Evolutionary conservation across 768 basidiomycete species (phyloP), one percentile per base, ranked within the genome.

Genomic region (Russula olivacea): DNA sequence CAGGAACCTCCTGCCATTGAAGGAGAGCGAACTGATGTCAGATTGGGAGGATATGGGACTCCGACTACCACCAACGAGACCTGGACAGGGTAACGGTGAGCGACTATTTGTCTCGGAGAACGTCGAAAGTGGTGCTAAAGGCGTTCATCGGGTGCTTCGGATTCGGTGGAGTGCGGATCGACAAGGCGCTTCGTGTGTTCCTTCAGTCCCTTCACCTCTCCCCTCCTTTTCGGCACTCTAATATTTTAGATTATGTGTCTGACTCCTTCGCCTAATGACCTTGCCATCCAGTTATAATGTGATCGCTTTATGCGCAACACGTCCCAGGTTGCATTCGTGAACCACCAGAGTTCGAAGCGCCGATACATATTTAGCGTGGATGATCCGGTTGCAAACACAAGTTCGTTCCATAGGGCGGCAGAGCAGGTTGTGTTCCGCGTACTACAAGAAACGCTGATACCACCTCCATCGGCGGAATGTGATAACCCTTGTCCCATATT

Each of bases 241-340:
- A 71, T 54, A 74, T 81, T 5, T 72, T 87, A 36, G 91, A 94
- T 66, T 80, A 86, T 68, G 77, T 97, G 2, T 79, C 98, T 34
- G 86, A 91, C 69, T 83, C 87, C 11, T 93, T 99, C 71, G 89
- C 93, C 15, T n/a, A n/a, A n/a, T n/a, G n/a, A n/a, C n/a, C n/a
- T n/a, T n/a, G n/a, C n/a, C n/a, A n/a, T n/a, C n/a, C n/a, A n/a
- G n/a, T n/a, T n/a, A n/a, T n/a, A n/a, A n/a, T n/a, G n/a, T n/a
- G n/a, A n/a, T n/a, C n/a, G 92, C 0, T 98, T 98, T 76, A 98
- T 98, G 96, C 84, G 87, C 62, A 90, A 98, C 72, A 97, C 95
- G 0, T 95, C 98, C 80, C 92, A 97, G 72, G 75, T 98, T 40
- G 87, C 93, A 2, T 98, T 98, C 76, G 65, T 79, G 45, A 85